Base-by-base conservation (phyloP, 2,329 filamentous ascomycete genomes). In the Trichoderma pleuroti region DNA sequence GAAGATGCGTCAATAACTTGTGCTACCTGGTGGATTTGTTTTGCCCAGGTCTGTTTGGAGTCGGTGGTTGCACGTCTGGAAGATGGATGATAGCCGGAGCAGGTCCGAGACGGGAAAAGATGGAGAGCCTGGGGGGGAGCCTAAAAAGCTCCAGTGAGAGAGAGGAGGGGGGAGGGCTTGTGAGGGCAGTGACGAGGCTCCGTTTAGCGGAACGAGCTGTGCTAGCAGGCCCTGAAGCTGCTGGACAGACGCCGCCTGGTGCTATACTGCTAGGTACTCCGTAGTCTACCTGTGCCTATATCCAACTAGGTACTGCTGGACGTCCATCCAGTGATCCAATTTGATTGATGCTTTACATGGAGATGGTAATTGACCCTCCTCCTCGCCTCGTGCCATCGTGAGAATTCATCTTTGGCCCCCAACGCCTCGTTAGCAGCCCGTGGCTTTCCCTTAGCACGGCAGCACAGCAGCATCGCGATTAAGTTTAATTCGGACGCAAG, bases 381-480 rank as follows among this genome's bases (percentile, higher is more conserved):
- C 26, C 14, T 54, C 49, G 7, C 21, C 12, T 54, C 49, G 26
- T 54, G 24, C 52, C 26, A n/a, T 30, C 18, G 10, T 57, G 26
- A 42, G 54, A n/a, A 12, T 21, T 59, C 18, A 10, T n/a, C 54
- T 32, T 21, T 57, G 18, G 30, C 9, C 12, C 56, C 18, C 30
- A n/a, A 59, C 30, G 10, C 30, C 56, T 39, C 57, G 32, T 24
- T 64, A 64, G 63, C 63, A 66, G 30, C 63, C 21, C 14, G 32
- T 57, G 26, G 64, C 52, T 57, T 57, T 42, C 30, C 52, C 64
- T 24, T 34, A 42, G 54, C 65, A 60, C 34, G 64, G 52, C 54
- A 59, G 65, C 54, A 59, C 63, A 66, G 54, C 64, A 68, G 54
- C 65, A 68, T 68, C 54, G 65, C 65, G 54, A 68, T 68, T n/a